Evolutionary conservation across 2,329 filamentous ascomycete species (phyloP).

Genomic region (Botrytis squamosa): DNA sequence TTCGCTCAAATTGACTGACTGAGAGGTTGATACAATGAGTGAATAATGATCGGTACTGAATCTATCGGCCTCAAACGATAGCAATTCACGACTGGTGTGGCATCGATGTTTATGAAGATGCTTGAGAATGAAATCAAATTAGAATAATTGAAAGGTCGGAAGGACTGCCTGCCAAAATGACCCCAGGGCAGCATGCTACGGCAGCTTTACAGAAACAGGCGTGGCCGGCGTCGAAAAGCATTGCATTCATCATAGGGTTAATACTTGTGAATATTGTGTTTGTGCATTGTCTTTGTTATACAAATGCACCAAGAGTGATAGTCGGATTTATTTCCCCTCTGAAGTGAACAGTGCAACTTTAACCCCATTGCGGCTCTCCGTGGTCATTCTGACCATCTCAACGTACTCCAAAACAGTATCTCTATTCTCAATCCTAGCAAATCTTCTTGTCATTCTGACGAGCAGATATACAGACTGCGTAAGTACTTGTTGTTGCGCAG

Average conservation of each 20-base stretch:
- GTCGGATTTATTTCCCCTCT: neutral
- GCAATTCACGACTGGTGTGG: neutral
- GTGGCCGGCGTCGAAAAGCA: too few relatives aligned
- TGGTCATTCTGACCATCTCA: conserved; percentile 8
- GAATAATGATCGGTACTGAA: neutral
- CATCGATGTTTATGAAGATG: too few relatives aligned
- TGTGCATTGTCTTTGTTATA: neutral
- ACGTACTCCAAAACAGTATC: conserved; percentile 25
- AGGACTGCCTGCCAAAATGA: too few relatives aligned
- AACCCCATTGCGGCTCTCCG: conserved; percentile 20
- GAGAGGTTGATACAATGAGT: neutral
- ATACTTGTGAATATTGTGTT: neutral
- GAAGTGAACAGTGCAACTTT: conserved; percentile 16
- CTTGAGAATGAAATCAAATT: too few relatives aligned
- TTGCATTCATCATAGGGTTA: neutral
- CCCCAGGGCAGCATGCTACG: too few relatives aligned
- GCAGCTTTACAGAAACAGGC: too few relatives aligned
- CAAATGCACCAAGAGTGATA: neutral
- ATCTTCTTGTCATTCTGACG: conserved; percentile 35
- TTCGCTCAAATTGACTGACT: neutral
- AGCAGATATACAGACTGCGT: conserved; percentile 30
- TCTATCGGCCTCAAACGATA: neutral
- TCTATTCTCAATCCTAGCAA: conserved; percentile 34
- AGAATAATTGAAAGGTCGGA: too few relatives aligned
- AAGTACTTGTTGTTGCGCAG: conserved; percentile 40